Percentiles rank a stretch among this genome's conserved stretches.
phyloP scores from a whole-genome alignment of 257 asterid species.

The Plantago major region DNA sequence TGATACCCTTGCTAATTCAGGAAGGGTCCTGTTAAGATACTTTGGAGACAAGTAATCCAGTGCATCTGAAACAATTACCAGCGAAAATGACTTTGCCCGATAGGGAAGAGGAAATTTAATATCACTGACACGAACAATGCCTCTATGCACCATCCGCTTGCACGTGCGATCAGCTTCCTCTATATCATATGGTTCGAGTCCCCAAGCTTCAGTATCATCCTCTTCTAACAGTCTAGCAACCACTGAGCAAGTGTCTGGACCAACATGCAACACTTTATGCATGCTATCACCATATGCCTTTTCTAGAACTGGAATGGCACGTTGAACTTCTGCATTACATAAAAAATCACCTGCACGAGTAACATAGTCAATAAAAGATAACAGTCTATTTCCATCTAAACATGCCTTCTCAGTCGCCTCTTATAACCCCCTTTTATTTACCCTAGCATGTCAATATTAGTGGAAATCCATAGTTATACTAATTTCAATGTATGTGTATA shows the following conservation, averaged over 20 bases:
- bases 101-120: conserved; percentile 52
- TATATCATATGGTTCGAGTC: conserved; percentile 48
- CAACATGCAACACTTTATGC: conserved; percentile 53
- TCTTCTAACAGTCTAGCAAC: conserved; percentile 36
- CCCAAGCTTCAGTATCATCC: conserved; percentile 47
- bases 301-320: conserved; percentile 39
- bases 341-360: conserved; percentile 40
- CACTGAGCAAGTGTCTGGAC: conserved; percentile 49
- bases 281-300: conserved; percentile 45
- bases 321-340: conserved; percentile 40
- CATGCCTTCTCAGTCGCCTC: too few relatives aligned
- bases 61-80: conserved; percentile 47
- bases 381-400: too few relatives aligned
- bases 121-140: conserved; percentile 47
- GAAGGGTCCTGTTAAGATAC: conserved; percentile 47
- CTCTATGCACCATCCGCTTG: conserved; percentile 44
- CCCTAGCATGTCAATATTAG: too few relatives aligned
- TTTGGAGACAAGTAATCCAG: conserved; percentile 57
- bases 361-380: neutral
- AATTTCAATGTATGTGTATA: too few relatives aligned
- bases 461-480: too few relatives aligned
- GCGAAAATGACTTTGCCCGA: conserved; percentile 43
- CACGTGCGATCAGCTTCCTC: conserved; percentile 40
- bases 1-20: conserved; percentile 47
- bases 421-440: too few relatives aligned